These are phyloP conservation scores for Diaporthe eres DNA, from an alignment of 2,329 filamentous ascomycete species.

Conservation along the genomic window DNA sequence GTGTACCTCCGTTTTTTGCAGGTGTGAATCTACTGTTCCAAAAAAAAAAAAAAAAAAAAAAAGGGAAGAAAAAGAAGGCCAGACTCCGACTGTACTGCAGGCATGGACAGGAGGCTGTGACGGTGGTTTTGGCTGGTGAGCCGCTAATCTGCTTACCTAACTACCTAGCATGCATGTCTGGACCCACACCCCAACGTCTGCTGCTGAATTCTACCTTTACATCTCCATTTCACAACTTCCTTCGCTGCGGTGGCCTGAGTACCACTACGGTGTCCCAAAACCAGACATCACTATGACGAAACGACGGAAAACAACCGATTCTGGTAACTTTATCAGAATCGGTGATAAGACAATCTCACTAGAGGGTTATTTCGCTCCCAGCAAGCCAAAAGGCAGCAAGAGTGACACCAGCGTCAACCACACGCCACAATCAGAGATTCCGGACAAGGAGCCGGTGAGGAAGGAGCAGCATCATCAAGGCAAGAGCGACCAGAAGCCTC, in stretches of 20 bases:
- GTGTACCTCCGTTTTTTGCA: no score
- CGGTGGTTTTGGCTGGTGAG: no score
- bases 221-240: background rate
- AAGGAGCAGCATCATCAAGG: background rate
- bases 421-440: background rate
- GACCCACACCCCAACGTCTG: background rate
- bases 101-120: no score
- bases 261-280: background rate
- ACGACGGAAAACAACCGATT: conserved; percentile 51
- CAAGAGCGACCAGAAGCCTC: conserved; percentile 19
- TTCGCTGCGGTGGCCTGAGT: background rate
- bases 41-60: no score
- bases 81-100: no score
- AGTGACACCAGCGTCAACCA: background rate
- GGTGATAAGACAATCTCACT: conserved; percentile 65
- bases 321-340: conserved; percentile 57
- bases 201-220: background rate
- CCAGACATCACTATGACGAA: conserved; percentile 38
- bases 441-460: background rate
- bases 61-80: no score
- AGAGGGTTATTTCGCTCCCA: conserved; percentile 62
- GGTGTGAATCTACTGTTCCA: no score
- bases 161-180: background rate
- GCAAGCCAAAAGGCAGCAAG: conserved; percentile 46
- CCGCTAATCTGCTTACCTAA: background rate